Percentiles rank a stretch among this genome's conserved stretches.
These are phyloP conservation scores for Jaminaea rosea DNA, from an alignment of 1,284 basidiomycete genomes.

Conservation along the genomic window DNA sequence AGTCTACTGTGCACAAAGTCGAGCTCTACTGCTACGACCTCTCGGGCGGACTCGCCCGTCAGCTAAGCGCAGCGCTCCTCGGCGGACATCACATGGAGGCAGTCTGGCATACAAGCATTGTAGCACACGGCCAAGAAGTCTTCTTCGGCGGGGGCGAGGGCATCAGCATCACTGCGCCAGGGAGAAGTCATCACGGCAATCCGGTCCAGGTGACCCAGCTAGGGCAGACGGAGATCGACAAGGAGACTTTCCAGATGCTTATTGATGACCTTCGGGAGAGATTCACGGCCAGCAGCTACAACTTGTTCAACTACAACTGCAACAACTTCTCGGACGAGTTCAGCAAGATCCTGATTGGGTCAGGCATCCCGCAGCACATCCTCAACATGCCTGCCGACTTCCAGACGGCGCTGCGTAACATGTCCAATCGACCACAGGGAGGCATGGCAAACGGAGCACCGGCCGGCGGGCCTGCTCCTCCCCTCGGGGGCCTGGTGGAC, in stretches of 20 bases:
- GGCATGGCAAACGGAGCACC: conserved; percentile 81
- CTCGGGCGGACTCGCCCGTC: conserved; percentile 68
- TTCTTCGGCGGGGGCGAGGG: conserved; percentile 78
- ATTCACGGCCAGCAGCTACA: conserved; percentile 69
- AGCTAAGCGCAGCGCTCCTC: conserved; percentile 66
- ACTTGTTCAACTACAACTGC: conserved; percentile 60
- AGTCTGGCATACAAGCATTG: conserved; percentile 67
- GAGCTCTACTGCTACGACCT: conserved; percentile 83
- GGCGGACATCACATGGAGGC: conserved; percentile 52
- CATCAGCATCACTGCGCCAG: conserved; percentile 56
- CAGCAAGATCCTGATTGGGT: conserved; percentile 39
- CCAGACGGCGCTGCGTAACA: not conserved
- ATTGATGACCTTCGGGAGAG: conserved; percentile 59
- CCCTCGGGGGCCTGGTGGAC: conserved; percentile 38
- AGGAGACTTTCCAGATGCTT: conserved; percentile 76
- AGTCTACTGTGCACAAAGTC: too few relatives aligned
- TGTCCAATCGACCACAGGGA: conserved; percentile 57
- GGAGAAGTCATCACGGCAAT: conserved; percentile 55
- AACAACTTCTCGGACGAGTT: conserved; percentile 66
- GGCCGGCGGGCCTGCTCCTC: conserved; percentile 76
- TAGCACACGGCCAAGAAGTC: conserved; percentile 72
- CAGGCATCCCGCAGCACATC: conserved; percentile 40
- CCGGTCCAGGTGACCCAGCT: conserved; percentile 69
- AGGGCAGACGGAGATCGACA: conserved; percentile 71
- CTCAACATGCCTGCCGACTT: not conserved